These are phyloP conservation scores for Poterioochromonas sp. DNA, from an alignment of 352 stramenopile genomes.

Conservation along the genomic window DNA sequence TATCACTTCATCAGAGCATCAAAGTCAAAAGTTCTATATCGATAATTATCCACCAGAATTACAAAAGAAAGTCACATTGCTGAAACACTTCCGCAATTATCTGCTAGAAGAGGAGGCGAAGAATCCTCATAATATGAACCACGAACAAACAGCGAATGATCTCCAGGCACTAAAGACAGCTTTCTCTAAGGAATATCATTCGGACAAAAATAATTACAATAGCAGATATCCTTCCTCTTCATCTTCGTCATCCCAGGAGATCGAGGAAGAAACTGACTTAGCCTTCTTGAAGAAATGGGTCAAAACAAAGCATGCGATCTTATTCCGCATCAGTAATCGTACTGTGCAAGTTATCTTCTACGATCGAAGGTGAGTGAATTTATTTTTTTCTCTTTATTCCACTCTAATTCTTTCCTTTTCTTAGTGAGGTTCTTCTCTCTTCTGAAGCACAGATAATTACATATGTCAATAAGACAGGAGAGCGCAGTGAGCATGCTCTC, in stretches of 20 bases:
- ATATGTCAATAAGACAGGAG: constrained; percentile 63
- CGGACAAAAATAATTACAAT: neutral
- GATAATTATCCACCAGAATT: constrained; percentile 69
- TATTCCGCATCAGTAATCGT: constrained; percentile 91
- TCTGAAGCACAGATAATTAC: constrained; percentile 74
- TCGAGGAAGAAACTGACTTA: constrained; percentile 51
- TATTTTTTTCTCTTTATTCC: constrained; percentile 36
- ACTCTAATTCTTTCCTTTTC: constrained; percentile 33
- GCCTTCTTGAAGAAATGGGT: constrained; percentile 97
- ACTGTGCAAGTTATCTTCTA: constrained; percentile 63
- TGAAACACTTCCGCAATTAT: constrained; percentile 95
- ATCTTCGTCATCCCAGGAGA: neutral
- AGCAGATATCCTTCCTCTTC: no score
- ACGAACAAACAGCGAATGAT: constrained; percentile 33
- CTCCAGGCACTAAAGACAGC: neutral
- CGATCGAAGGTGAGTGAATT: constrained; percentile 30
- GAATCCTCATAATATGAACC: constrained; percentile 24
- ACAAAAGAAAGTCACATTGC: constrained; percentile 93
- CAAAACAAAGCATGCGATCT: constrained; percentile 89
- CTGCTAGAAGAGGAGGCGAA: constrained; percentile 66
- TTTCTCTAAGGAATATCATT: neutral
- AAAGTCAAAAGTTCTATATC: constrained; percentile 42
- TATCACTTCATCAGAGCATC: constrained; percentile 4
- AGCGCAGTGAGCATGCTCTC: constrained; percentile 53
- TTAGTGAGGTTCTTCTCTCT: constrained; percentile 79